Base-by-base conservation (phyloP, 805 yeast genomes). In the Starmerella scarabaei region DNA sequence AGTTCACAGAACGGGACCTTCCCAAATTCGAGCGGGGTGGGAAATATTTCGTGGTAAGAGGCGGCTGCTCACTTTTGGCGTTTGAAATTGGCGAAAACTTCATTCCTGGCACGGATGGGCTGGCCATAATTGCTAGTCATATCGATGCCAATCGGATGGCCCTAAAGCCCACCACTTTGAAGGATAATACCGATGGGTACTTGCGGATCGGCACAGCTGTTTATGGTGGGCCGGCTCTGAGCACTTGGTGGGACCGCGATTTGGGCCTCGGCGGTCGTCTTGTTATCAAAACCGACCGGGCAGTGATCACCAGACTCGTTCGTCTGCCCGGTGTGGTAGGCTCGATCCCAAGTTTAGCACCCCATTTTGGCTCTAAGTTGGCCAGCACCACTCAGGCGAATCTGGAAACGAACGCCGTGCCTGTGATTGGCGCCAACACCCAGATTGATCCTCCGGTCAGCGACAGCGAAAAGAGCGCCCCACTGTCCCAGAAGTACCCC, bases 211-310 rank as follows among this genome's bases (percentile, higher is more conserved):
- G 94, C 33, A 93, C 86, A 5, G 97, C 91, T 59, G 73, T 78
- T 38, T 88, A 88, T 55, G 97, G 97, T 28, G 88, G 94, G 39
- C 77, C 85, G 41, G 86, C 94, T 21, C 74, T 77, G 73, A 94
- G 81, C 57, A 73, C 94, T 7, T 88, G 97, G 96, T 88, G 88
- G 57, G 98, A 88, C 60, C 75, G 96, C 44, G 96, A 88, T 58
- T 69, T 91, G 49, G 71, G 86, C 26, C 64, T 85, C 42, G 97
- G 96, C 12, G 98, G 98, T 9, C 69, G 97, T 50, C 94, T 88
- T 1, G 76, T 79, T 55, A 79, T 83, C 18, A 67, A 64, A 32
- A 70, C 69, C 26, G 44, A 57, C 18, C 77, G 73, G 12, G 65
- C 68, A 40, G 29, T 30, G 11, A 19, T 20, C 16, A 70, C 72